Evolutionary conservation across 192 early-diverging fungal genomes (phyloP).

Genomic region (Linnemannia hyalina): DNA sequence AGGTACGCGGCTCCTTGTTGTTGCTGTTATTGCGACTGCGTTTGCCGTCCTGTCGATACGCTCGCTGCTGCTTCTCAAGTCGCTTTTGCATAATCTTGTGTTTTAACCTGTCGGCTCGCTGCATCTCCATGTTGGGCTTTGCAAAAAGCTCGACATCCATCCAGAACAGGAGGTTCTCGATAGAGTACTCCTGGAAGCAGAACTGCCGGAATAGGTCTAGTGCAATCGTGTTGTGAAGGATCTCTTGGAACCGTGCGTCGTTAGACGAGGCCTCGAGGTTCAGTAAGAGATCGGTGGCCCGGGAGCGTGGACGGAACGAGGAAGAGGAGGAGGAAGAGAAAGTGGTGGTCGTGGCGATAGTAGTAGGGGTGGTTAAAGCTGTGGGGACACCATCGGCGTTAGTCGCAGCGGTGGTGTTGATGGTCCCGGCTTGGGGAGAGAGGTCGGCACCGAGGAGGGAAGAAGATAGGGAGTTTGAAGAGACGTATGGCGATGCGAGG

Average conservation of each 20-base stretch:
- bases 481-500: conserved; percentile 12
- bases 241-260: conserved; percentile 56
- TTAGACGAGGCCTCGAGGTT: conserved; percentile 45
- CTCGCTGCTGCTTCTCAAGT: conserved; percentile 8
- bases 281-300: conserved; percentile 29
- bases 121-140: conserved; percentile 24
- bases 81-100: not conserved
- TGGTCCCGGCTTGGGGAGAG: not conserved
- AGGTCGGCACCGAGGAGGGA: not conserved
- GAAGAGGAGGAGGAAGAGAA: not conserved
- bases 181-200: conserved; percentile 77
- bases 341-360: not conserved
- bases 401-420: conserved; percentile 8
- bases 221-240: conserved; percentile 60
- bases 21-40: not conserved
- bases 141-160: conserved; percentile 86
- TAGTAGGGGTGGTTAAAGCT: conserved; percentile 1
- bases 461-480: conserved; percentile 17
- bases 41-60: not conserved
- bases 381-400: conserved; percentile 5
- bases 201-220: conserved; percentile 67
- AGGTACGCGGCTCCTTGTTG: conserved; percentile 14
- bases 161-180: conserved; percentile 88
- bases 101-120: conserved; percentile 1
- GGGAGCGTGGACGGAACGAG: conserved; percentile 8